phyloP scores from a whole-genome alignment of 1,284 basidiomycete species.

The Tilletia indica region DNA sequence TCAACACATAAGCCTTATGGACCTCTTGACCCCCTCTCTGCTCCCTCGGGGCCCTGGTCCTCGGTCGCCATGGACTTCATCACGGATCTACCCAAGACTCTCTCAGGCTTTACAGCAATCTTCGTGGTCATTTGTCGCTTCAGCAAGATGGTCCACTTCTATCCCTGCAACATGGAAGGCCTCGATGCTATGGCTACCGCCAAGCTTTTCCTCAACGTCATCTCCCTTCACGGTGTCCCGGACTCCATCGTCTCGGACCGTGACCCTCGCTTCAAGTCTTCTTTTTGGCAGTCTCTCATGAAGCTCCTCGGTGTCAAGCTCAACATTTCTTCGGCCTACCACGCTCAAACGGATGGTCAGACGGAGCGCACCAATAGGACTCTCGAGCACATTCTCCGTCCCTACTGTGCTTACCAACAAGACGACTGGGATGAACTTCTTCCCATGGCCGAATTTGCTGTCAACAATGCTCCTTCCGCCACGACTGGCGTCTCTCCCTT shows the following conservation, averaged over 20 bases:
- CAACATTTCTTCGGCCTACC: constrained; percentile 45
- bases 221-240: constrained; percentile 2
- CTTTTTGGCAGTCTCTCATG: constrained; percentile 10
- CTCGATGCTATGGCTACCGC: neutral
- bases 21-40: neutral
- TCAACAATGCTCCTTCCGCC: constrained; percentile 60
- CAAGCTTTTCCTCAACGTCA: constrained; percentile 9
- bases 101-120: constrained; percentile 16
- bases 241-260: constrained; percentile 8
- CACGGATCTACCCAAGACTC: neutral
- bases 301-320: constrained; percentile 37
- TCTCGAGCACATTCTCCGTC: constrained; percentile 57
- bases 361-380: constrained; percentile 51
- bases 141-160: constrained; percentile 25
- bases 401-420: constrained; percentile 57
- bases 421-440: constrained; percentile 60
- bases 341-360: constrained; percentile 58
- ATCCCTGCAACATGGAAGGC: constrained; percentile 19
- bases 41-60: constrained; percentile 10
- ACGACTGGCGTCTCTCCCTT: constrained; percentile 58
- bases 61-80: constrained; percentile 17
- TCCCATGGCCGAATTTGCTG: constrained; percentile 60
- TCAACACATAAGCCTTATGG: neutral
- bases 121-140: constrained; percentile 21
- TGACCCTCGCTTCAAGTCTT: constrained; percentile 8